A percentile compares a stretch with the other conserved stretches of the same genome.
phyloP scores from a whole-genome alignment of 139 green algal genomes.

The Nannochloris sp. region DNA sequence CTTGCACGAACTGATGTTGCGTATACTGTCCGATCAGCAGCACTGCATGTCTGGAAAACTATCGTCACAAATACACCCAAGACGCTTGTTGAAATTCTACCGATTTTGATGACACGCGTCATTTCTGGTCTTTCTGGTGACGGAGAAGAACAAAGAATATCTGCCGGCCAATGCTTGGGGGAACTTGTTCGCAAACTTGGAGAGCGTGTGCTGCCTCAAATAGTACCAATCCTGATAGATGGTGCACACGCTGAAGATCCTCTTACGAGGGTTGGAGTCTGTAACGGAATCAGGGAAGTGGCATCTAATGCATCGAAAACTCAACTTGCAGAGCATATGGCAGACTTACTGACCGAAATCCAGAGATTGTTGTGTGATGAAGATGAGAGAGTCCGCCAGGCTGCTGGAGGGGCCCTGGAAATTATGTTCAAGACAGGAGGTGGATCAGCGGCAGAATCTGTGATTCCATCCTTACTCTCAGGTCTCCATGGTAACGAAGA shows the following conservation, averaged over 20 bases:
- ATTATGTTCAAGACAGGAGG: slow-evolving; percentile 73
- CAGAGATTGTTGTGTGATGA: slow-evolving; percentile 73
- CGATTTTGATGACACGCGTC: slow-evolving; percentile 63
- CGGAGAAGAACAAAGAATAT: slow-evolving; percentile 50
- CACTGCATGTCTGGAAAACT: slow-evolving; percentile 94
- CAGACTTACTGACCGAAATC: slow-evolving; percentile 74
- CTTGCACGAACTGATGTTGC: slow-evolving; percentile 68
- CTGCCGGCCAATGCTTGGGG: slow-evolving; percentile 73
- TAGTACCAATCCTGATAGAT: slow-evolving; percentile 86
- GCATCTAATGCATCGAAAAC: slow-evolving; percentile 66
- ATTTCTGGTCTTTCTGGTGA: slow-evolving; percentile 60
- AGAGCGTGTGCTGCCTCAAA: slow-evolving; percentile 76
- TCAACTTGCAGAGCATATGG: slow-evolving; percentile 67
- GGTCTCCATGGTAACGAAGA: slow-evolving; percentile 40
- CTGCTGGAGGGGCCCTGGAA: slow-evolving; percentile 76
- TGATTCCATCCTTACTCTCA: slow-evolving; percentile 70
- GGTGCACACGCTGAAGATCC: slow-evolving; percentile 29
- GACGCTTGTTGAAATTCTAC: slow-evolving; percentile 84
- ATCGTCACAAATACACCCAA: slow-evolving; percentile 93
- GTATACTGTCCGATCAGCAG: slow-evolving; percentile 68
- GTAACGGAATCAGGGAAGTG: slow-evolving; percentile 66
- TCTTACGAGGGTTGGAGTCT: slow-evolving; percentile 48
- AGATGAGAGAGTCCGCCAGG: slow-evolving; percentile 47
- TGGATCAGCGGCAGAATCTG: slow-evolving; percentile 60
- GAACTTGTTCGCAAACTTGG: slow-evolving; percentile 97